Conservation (phyloP, 1,284 basidiomycete species). For the Fomitiporia mediterranea region DNA sequence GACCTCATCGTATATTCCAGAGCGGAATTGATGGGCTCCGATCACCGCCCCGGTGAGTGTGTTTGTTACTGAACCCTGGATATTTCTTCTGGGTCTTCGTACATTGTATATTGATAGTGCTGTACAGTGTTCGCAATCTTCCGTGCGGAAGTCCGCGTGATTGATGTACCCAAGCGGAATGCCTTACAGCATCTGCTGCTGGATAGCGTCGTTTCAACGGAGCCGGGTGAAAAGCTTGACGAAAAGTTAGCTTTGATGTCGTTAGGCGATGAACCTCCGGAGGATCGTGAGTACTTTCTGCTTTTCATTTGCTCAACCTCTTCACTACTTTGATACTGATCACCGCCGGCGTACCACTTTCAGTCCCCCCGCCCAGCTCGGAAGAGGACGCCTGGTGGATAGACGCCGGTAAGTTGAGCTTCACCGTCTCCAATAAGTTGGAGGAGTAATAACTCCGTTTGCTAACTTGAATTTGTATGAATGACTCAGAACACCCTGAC, state of each 20-base stretch:
- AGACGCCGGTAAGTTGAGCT: conserved; percentile 44
- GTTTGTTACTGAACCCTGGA: conserved; percentile 3
- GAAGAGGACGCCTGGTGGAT: conserved; percentile 78
- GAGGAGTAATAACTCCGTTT: too few relatives aligned
- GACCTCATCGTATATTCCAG: conserved; percentile 64
- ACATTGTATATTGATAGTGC: neutral
- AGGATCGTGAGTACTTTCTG: conserved; percentile 37
- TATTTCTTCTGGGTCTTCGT: neutral
- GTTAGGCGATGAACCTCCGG: conserved; percentile 33
- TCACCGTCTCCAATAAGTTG: conserved; percentile 1
- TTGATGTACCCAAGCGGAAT: conserved; percentile 74
- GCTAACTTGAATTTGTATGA: conserved; percentile 1
- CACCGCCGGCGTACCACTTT: neutral
- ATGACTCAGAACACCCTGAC: conserved; percentile 49
- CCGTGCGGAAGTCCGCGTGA: conserved; percentile 67
- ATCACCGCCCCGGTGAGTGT: conserved; percentile 82
- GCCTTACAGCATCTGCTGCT: conserved; percentile 67
- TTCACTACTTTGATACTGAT: neutral
- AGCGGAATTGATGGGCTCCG: conserved; percentile 83
- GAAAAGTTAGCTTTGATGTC: conserved; percentile 58
- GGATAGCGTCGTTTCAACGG: conserved; percentile 53
- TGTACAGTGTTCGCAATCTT: conserved; percentile 79
- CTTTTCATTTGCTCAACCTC: conserved; percentile 21
- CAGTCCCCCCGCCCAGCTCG: conserved; percentile 76
- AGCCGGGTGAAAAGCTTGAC: conserved; percentile 62